These are phyloP conservation scores for Schizophyllum commune DNA, from an alignment of 1,284 basidiomycete species.

Conservation along the genomic window DNA sequence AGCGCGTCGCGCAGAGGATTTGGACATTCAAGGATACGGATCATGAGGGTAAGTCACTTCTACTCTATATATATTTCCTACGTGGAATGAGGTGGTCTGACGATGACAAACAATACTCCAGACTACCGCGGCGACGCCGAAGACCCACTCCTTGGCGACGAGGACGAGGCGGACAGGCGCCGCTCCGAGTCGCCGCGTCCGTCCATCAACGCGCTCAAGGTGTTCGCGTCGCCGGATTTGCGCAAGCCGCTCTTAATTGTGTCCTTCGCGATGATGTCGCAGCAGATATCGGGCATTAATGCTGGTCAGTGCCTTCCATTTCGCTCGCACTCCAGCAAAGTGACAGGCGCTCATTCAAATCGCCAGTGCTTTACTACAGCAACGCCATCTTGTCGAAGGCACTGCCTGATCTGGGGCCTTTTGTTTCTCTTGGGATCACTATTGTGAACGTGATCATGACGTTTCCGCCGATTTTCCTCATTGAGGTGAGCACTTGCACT, in stretches of 20 bases:
- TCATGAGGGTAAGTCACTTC: slow-evolving; percentile 11
- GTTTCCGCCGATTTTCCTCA: slow-evolving; percentile 71
- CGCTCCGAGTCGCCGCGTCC: slow-evolving; percentile 11
- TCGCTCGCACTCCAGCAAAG: no score
- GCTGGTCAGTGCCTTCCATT: slow-evolving; percentile 24
- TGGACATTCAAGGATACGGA: slow-evolving; percentile 32
- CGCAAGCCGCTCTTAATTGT: slow-evolving; percentile 64
- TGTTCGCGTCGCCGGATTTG: slow-evolving; percentile 49
- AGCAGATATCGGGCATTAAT: slow-evolving; percentile 66
- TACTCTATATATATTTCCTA: no score
- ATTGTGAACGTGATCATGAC: slow-evolving; percentile 69
- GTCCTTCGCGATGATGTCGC: slow-evolving; percentile 66
- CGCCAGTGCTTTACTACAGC: slow-evolving; percentile 79
- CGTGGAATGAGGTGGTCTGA: no score
- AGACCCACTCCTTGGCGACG: slow-evolving; percentile 41
- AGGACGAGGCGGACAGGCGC: slow-evolving; percentile 19
- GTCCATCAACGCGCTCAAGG: slow-evolving; percentile 43
- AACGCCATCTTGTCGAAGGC: slow-evolving; percentile 78
- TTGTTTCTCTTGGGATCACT: slow-evolving; percentile 72
- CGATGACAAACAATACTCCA: background rate
- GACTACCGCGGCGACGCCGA: slow-evolving; percentile 11
- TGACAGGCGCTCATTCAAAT: background rate
- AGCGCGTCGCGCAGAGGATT: slow-evolving; percentile 36
- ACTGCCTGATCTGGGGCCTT: slow-evolving; percentile 70
- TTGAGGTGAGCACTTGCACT: slow-evolving; percentile 54